Conservation (phyloP, 2,329 filamentous ascomycete genomes). For the Aureobasidium lini region DNA sequence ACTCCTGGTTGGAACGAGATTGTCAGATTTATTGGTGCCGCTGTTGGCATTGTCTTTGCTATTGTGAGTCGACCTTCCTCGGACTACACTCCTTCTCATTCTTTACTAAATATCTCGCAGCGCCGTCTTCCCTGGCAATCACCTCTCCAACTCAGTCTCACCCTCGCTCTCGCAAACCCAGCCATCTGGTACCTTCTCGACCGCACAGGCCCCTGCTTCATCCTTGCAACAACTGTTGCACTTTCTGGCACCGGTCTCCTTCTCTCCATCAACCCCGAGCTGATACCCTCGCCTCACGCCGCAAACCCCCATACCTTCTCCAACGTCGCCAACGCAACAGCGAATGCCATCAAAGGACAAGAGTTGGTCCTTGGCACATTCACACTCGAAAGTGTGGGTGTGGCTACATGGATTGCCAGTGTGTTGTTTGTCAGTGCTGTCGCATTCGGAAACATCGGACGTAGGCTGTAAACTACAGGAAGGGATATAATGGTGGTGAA, state of each 20-base stretch:
- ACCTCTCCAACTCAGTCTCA: slow-evolving; percentile 84
- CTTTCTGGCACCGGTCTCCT: slow-evolving; percentile 66
- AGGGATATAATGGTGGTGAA: background rate
- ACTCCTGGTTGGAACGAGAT: slow-evolving; percentile 66
- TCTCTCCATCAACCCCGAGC: slow-evolving; percentile 66
- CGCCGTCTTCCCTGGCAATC: slow-evolving; percentile 89
- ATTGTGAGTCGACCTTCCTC: slow-evolving; percentile 58
- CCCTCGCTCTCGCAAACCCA: slow-evolving; percentile 83
- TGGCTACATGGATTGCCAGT: slow-evolving; percentile 82
- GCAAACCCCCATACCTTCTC: slow-evolving; percentile 21
- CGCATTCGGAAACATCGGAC: slow-evolving; percentile 92
- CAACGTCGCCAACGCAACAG: slow-evolving; percentile 18
- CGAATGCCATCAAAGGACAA: slow-evolving; percentile 11
- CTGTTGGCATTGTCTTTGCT: slow-evolving; percentile 66
- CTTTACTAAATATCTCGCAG: slow-evolving; percentile 37
- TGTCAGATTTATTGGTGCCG: slow-evolving; percentile 61
- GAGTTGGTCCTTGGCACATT: slow-evolving; percentile 41
- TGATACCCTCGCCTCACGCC: slow-evolving; percentile 62
- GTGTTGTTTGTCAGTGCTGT: slow-evolving; percentile 92
- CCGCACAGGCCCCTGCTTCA: slow-evolving; percentile 74
- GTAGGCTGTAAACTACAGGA: slow-evolving; percentile 48
- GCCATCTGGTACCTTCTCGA: slow-evolving; percentile 96
- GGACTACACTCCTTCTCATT: background rate
- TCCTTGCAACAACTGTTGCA: slow-evolving; percentile 68
- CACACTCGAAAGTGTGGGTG: slow-evolving; percentile 58